Evolutionary conservation across 1,139 yeast genomes (phyloP), one percentile per base, ranked within the genome.

Genomic region (Taphrina communis): DNA sequence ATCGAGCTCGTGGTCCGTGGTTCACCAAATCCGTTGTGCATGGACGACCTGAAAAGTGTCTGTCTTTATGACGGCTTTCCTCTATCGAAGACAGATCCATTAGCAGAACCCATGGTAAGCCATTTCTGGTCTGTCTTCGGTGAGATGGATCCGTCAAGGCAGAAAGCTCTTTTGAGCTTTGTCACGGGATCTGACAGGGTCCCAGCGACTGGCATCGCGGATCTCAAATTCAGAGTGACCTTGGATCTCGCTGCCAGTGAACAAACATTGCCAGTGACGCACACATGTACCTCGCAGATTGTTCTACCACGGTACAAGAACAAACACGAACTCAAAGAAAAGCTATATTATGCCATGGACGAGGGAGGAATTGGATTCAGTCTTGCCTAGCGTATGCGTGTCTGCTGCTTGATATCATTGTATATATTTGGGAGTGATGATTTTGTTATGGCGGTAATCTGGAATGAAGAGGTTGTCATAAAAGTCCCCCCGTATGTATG

Each of bases 211-310:
- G 99, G 98, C 0, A 73, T 77, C 39, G 87, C 88, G 59, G 88
- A 89, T 69, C 79, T 93, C 79, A 82, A 82, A 55, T 88, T 93
- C 75, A 88, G 88, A 72, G 85, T 90, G 60, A 83, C 86, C 50
- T 80, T 83, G 68, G 62, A 65, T 36, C 77, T 81, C 66, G 38
- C 35, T 5, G 53, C 53, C 12, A 31, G 42, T 7, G 11, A 14
- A 12, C 79, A 83, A 4, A 80, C 88, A 65, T 79, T 92, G 39
- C 98, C 98, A 0, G 80, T 88, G 11, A 93, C 97, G 0, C 98
- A 93, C 75, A 94, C 98, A 0, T 94, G 98, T 75, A 94, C 93
- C 79, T 93, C 92, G 76, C 97, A 93, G 79, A 78, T 94, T 53
- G 90, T 94, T 68, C 73, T 94, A 7, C 89, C 87, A 78, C 86